Evolutionary conservation across 345 rosid genomes (phyloP), one percentile per base, ranked within the genome.

Genomic region (Reutealis trisperma): DNA sequence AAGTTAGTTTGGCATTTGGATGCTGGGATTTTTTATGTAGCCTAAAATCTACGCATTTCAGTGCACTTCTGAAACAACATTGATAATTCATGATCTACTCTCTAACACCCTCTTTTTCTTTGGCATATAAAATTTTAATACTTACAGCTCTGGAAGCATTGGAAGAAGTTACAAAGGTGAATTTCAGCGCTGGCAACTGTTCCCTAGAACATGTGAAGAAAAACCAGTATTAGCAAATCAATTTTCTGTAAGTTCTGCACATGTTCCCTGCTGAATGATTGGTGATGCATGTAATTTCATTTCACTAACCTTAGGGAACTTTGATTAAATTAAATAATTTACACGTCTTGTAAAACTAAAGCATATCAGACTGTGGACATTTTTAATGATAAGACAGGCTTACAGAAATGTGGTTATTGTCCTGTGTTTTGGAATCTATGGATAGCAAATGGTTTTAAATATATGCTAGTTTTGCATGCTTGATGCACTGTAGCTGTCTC

Each of bases 121-220:
- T 57, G 44, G 8, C 15, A n/a, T 25, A 9, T 30, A 64, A 19
- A 52, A 47, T 37, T 25, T 34, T 16, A 24, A 67, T n/a, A 44
- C 14, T 22, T 24, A 30, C 86, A 93, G 98, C 49, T 75, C 90
- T 24, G 99, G 98, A 34, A 93, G 99, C 87, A 92, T 96, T 69
- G 97, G 97, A 78, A 91, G 98, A 78, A 87, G 97, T 82, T 92
- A 83, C 76, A 90, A 81, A 82, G 98, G 99, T 80, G 98, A 93
- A 84, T 96, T 96, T 85, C 93, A 85, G 85, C 83, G 91, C 47
- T 96, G 89, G 93, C 96, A 96, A 62, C 82, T 96, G 25, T 88
- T 91, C 67, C 97, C 99, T 78, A 84, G 83, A 80, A 86, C 62
- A 77, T 92, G 92, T 73, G 93, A 96, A 84, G 90, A 88, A 61